Percentiles rank a stretch among this genome's conserved stretches.
Evolutionary conservation across 2,329 filamentous ascomycete genomes (phyloP).

Genomic region (Pseudogymnoascus sp.): DNA sequence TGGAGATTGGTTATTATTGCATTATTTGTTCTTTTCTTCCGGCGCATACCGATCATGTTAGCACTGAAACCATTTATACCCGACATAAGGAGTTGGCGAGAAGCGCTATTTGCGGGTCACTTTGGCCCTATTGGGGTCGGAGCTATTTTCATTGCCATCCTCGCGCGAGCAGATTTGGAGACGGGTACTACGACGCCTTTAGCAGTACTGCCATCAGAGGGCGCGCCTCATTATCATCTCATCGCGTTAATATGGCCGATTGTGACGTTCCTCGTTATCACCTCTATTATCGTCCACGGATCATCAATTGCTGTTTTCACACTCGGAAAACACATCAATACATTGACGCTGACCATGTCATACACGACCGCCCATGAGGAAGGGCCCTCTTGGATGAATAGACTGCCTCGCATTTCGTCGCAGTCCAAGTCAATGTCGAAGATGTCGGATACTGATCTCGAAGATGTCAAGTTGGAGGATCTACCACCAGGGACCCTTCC

Average conservation of each 20-base stretch:
- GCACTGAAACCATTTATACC: conserved; percentile 84
- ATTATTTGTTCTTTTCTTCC: conserved; percentile 90
- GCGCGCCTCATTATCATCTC: conserved; percentile 52
- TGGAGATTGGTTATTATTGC: conserved; percentile 93
- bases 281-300: conserved; percentile 90
- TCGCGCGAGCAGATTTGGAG: conserved; percentile 88
- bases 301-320: conserved; percentile 99
- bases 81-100: conserved; percentile 96
- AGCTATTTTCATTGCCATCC: conserved; percentile 88
- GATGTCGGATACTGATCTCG: conserved; percentile 69
- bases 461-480: conserved; percentile 51
- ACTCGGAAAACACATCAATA: conserved; percentile 96
- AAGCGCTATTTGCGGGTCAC: conserved; percentile 91
- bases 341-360: conserved; percentile 86
- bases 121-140: conserved; percentile 97
- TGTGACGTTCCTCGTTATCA: conserved; percentile 84
- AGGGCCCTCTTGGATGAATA: conserved; percentile 89
- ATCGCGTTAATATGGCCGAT: conserved; percentile 93
- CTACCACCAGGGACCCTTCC: conserved; percentile 63
- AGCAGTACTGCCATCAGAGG: conserved; percentile 45
- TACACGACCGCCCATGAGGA: conserved; percentile 88
- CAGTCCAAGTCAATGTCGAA: conserved; percentile 73
- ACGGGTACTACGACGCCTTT: conserved; percentile 64
- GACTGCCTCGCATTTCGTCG: conserved; percentile 64
- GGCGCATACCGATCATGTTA: conserved; percentile 92